Evolutionary conservation across 2,329 filamentous ascomycete genomes (phyloP), one percentile per base, ranked within the genome.

Genomic region (Cladosporium sp.): DNA sequence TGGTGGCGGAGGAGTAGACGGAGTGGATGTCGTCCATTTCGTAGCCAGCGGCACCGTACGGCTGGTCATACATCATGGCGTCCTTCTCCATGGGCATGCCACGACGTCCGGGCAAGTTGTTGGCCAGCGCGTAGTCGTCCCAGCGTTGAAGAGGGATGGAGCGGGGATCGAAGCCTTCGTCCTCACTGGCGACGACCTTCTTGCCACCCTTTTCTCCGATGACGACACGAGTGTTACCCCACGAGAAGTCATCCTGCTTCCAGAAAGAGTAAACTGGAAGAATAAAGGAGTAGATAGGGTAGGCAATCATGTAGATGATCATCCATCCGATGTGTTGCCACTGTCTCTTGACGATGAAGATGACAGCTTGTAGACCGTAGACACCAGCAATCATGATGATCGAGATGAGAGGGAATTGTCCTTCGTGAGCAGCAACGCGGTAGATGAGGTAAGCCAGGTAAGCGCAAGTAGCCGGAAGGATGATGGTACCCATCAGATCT

Each of bases 261-360:
- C 95, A 99, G 89, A 99, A 99, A 0, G 94, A 97, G 82, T 98
- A 99, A 69, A 99, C 82, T 0, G 95, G 95, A 14, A 99, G 86
- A 69, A 96, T 77, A 73, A 99, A 91, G 4, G 90, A 95, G 82
- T 94, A 97, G 72, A 99, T 91, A 0, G 95, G 95, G 82, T 91
- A 97, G 2, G 95, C 95, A n/a, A 96, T 72, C 68, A 99, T 85
- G 80, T 99, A 99, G 76, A 99, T 98, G 70, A 99, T 90, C 93
- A 99, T 98, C 95, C 95, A 99, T 71, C 95, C 95, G 67, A 99
- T 87, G 76, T 98, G 94, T 78, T 99, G 93, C 95, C 95, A 99
- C 79, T 98, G 92, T 62, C 95, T 86, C 83, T 97, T 97, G 73
- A 98, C 84, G 72, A 98, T 93, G 82, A 99, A 99, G 74, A 99